phyloP scores from a whole-genome alignment of 768 basidiomycete species.

The Dacryopinax primogenitus region DNA sequence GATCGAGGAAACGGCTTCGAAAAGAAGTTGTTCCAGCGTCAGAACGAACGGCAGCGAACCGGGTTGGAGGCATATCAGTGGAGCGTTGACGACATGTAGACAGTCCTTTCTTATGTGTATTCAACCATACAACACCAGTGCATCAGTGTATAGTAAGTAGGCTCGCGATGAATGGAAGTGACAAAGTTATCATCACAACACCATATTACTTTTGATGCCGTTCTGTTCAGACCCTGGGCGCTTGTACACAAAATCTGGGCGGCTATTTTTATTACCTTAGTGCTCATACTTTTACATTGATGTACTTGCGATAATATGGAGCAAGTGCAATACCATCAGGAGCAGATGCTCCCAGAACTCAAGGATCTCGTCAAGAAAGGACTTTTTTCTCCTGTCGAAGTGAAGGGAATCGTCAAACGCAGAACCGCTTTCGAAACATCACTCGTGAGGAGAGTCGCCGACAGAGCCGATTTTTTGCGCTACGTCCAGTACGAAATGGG shows the following conservation, averaged over 20 bases:
- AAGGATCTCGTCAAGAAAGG: slow-evolving; percentile 79
- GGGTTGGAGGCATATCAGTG: slow-evolving; percentile 65
- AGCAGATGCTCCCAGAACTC: slow-evolving; percentile 94
- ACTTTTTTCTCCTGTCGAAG: slow-evolving; percentile 64
- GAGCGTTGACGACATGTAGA: slow-evolving; percentile 88
- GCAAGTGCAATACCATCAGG: slow-evolving; percentile 85
- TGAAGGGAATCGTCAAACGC: slow-evolving; percentile 71
- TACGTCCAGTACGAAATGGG: slow-evolving; percentile 89
- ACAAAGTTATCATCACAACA: too few relatives aligned
- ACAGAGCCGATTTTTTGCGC: slow-evolving; percentile 77
- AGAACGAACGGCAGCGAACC: slow-evolving; percentile 60
- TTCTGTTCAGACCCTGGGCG: neutral
- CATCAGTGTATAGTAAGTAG: too few relatives aligned
- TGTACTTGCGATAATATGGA: slow-evolving; percentile 45
- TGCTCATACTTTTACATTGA: neutral
- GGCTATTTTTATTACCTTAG: neutral
- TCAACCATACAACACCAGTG: too few relatives aligned
- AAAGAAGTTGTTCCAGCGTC: slow-evolving; percentile 75
- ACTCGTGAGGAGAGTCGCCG: slow-evolving; percentile 68
- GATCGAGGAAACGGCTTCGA: slow-evolving; percentile 92
- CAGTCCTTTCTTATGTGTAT: neutral
- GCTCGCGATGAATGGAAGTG: too few relatives aligned
- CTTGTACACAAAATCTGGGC: neutral
- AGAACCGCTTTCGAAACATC: slow-evolving; percentile 73
- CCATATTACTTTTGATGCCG: too few relatives aligned